Evolutionary conservation across 73 alveolate genomes (phyloP).

Genomic region (Breviolum minutum): DNA sequence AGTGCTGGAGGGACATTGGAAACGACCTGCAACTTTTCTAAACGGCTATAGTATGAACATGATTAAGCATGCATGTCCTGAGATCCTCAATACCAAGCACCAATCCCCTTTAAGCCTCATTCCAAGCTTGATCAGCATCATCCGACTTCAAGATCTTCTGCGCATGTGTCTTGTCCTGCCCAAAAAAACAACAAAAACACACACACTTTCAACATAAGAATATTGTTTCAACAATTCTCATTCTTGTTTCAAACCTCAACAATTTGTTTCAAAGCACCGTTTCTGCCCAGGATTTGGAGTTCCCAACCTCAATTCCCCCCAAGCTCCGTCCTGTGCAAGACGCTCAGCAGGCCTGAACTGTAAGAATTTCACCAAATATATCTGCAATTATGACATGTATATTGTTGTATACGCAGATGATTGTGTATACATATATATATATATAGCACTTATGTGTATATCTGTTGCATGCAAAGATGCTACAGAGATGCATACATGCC

Average conservation of each 20-base stretch:
- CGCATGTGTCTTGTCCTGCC: background rate
- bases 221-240: background rate
- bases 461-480: too few relatives aligned
- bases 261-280: too few relatives aligned
- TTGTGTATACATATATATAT: too few relatives aligned
- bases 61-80: background rate
- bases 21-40: background rate
- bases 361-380: too few relatives aligned
- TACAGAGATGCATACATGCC: too few relatives aligned
- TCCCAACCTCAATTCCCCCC: too few relatives aligned
- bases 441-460: too few relatives aligned
- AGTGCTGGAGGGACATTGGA: conserved; percentile 15
- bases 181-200: too few relatives aligned
- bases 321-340: background rate
- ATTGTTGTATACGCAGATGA: too few relatives aligned
- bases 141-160: background rate
- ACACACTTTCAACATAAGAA: background rate
- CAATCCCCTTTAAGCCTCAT: background rate
- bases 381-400: too few relatives aligned
- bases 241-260: background rate
- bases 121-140: conserved; percentile 61
- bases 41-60: too few relatives aligned
- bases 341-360: conserved; percentile 28
- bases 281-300: background rate
- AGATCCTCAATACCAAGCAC: background rate